Conservation (phyloP, 176 grass and related monocot genomes). For the Oryza meyeriana region DNA sequence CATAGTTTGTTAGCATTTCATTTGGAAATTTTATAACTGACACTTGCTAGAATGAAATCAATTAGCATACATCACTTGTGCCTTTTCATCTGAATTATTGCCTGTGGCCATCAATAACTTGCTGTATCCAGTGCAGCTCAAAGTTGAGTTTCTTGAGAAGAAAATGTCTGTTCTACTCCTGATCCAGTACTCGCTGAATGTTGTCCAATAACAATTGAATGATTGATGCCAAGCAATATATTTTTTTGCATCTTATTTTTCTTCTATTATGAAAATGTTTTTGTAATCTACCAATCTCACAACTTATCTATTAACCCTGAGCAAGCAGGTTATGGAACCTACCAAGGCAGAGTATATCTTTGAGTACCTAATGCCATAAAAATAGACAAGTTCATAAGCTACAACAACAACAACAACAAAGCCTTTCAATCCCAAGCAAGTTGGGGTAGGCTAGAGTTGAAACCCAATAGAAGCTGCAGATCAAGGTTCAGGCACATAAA, state of each 20-base stretch:
- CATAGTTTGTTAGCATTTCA: conserved; percentile 1
- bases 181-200: neutral
- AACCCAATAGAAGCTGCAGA: too few relatives aligned
- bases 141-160: neutral
- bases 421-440: too few relatives aligned
- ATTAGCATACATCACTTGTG: neutral
- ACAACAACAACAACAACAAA: too few relatives aligned
- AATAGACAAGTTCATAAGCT: neutral
- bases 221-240: neutral
- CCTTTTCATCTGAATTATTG: neutral
- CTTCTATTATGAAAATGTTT: neutral
- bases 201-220: neutral
- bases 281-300: neutral
- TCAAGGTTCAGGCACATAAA: too few relatives aligned
- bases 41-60: conserved; percentile 9
- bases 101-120: neutral
- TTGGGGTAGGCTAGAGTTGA: too few relatives aligned
- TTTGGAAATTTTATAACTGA: neutral
- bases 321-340: neutral
- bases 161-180: neutral
- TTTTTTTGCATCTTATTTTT: neutral
- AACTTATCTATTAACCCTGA: neutral
- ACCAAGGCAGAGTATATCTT: neutral
- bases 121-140: neutral
- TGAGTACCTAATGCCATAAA: neutral